phyloP scores from a whole-genome alignment of 164 flowering plant genomes.

The Warburgia ugandensis region DNA sequence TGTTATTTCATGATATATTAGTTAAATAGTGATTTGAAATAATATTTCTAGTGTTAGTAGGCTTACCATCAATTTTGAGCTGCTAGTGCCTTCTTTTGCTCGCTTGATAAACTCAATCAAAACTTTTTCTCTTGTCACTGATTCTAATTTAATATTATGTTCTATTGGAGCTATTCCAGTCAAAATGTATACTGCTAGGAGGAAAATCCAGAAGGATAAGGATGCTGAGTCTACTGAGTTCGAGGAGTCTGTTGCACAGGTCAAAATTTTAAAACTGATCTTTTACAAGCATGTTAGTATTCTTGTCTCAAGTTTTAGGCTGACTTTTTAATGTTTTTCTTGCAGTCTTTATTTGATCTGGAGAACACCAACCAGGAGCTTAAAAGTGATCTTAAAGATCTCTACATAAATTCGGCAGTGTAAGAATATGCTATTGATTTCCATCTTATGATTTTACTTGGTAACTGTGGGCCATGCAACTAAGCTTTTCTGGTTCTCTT shows the following conservation, averaged over 20 bases:
- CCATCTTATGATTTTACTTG: neutral
- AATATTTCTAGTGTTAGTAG: too few relatives aligned
- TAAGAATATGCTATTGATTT: conserved; percentile 17
- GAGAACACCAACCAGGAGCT: conserved; percentile 62
- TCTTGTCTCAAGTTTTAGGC: neutral
- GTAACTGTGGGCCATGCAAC: too few relatives aligned
- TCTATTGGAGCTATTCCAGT: neutral
- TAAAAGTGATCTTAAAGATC: conserved; percentile 71
- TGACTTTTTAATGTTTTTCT: neutral
- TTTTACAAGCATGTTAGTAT: too few relatives aligned
- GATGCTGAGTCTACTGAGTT: conserved; percentile 61
- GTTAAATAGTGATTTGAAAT: too few relatives aligned
- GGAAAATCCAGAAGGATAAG: conserved; percentile 60
- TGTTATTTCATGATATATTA: too few relatives aligned
- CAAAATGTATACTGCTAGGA: conserved; percentile 49
- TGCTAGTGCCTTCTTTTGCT: too few relatives aligned
- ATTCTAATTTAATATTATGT: neutral
- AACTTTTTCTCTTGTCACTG: too few relatives aligned
- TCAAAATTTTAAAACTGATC: conserved; percentile 14
- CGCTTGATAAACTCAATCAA: too few relatives aligned
- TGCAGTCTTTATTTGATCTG: conserved; percentile 68
- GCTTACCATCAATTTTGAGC: too few relatives aligned
- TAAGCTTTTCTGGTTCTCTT: too few relatives aligned
- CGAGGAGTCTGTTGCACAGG: conserved; percentile 75
- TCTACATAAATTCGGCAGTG: conserved; percentile 65